These are phyloP conservation scores for Oryza australiensis DNA, from an alignment of 176 grass and related monocot genomes.

Conservation along the genomic window DNA sequence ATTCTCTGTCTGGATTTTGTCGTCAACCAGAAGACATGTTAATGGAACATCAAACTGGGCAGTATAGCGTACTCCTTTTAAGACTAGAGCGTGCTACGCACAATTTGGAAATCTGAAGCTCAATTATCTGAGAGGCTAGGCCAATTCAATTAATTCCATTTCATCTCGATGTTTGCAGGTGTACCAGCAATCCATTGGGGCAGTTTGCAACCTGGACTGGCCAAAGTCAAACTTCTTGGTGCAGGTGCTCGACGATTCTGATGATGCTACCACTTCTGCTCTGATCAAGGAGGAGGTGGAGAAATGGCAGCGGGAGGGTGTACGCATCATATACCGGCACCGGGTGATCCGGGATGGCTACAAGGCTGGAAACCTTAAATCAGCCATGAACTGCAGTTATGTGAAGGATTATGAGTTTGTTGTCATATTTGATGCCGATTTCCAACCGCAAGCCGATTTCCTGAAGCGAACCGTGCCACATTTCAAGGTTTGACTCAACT, in stretches of 20 bases:
- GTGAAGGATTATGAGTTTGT: slow-evolving; percentile 86
- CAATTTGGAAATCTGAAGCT: not conserved
- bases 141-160: slow-evolving; percentile 21
- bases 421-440: slow-evolving; percentile 89
- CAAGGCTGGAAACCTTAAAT: slow-evolving; percentile 90
- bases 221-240: slow-evolving; percentile 65
- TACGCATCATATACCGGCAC: slow-evolving; percentile 71
- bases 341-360: slow-evolving; percentile 73
- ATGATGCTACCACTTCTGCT: slow-evolving; percentile 55
- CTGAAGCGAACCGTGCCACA: slow-evolving; percentile 75
- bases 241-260: slow-evolving; percentile 86
- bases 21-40: not conserved
- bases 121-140: not conserved
- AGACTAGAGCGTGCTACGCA: slow-evolving; percentile 6
- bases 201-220: slow-evolving; percentile 80
- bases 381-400: slow-evolving; percentile 87
- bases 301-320: slow-evolving; percentile 73
- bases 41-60: not conserved
- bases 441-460: slow-evolving; percentile 75
- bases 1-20: slow-evolving; percentile 29
- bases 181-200: slow-evolving; percentile 88
- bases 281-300: slow-evolving; percentile 79
- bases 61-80: not conserved
- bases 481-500: slow-evolving; percentile 70
- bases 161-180: slow-evolving; percentile 56